Evolutionary conservation across 441 rosid species (phyloP).

Genomic region (Mallotus repandus): DNA sequence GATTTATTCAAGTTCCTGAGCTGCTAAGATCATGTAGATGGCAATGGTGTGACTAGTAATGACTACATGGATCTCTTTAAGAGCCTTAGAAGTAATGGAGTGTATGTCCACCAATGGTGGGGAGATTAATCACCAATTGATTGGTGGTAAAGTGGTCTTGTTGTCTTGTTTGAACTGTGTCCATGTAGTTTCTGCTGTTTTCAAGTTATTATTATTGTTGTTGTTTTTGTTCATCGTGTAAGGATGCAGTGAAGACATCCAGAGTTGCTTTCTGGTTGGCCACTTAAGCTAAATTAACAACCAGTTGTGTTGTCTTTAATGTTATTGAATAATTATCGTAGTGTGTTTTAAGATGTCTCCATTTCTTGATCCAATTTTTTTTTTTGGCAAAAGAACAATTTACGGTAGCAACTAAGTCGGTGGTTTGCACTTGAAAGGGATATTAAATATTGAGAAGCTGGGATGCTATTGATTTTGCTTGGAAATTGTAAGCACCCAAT

Average conservation of each 20-base stretch:
- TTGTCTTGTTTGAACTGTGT: not conserved
- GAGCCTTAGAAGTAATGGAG: slow-evolving; percentile 57
- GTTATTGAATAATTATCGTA: slow-evolving; percentile 15
- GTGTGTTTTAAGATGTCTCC: slow-evolving; percentile 3
- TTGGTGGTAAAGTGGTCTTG: not conserved
- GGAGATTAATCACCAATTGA: slow-evolving; percentile 32
- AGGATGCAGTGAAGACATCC: slow-evolving; percentile 21
- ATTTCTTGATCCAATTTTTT: no score
- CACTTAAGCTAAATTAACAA: slow-evolving; percentile 39
- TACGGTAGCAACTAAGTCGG: no score
- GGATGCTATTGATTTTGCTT: no score
- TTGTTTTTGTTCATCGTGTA: not conserved
- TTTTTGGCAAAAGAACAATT: no score
- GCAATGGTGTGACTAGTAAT: slow-evolving; percentile 22
- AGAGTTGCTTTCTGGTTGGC: slow-evolving; percentile 43
- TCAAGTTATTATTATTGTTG: not conserved
- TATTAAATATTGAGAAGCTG: no score
- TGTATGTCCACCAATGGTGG: slow-evolving; percentile 88
- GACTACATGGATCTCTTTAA: slow-evolving; percentile 50
- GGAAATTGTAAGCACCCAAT: no score
- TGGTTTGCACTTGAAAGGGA: no score
- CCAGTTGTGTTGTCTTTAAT: slow-evolving; percentile 16
- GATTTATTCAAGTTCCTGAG: no score
- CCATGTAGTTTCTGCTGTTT: not conserved
- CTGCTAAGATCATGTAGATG: slow-evolving; percentile 38